Conservation (phyloP, 495 filamentous ascomycete species). For the Neurospora discreta region DNA sequence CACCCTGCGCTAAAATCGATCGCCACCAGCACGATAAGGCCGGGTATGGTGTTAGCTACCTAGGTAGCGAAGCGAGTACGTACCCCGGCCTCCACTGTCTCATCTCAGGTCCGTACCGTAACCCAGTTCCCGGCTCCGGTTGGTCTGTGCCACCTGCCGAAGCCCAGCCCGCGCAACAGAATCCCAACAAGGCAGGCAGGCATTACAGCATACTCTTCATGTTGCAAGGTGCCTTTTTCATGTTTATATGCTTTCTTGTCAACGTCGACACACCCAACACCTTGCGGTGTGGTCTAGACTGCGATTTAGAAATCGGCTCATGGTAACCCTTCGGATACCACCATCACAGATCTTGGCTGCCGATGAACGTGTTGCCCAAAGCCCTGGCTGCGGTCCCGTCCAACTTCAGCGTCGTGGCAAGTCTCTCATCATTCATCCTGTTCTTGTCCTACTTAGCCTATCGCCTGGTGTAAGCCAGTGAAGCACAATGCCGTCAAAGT, state of each 20-base stretch:
- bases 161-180: background rate
- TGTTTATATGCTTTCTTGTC: background rate
- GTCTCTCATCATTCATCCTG: background rate
- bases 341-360: background rate
- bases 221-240: background rate
- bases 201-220: background rate
- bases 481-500: background rate
- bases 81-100: background rate
- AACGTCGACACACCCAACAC: background rate
- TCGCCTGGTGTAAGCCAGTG: background rate
- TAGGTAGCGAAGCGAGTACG: background rate
- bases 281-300: background rate
- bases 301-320: background rate
- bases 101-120: background rate
- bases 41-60: background rate
- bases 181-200: background rate
- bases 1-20: slow-evolving; percentile 18
- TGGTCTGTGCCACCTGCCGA: background rate
- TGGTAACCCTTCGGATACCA: background rate
- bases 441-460: background rate
- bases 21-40: slow-evolving; percentile 1
- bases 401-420: background rate
- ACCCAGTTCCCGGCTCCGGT: background rate
- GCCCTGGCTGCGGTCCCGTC: background rate
- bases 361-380: background rate